Base-by-base conservation (phyloP, 1,139 yeast species). In the Arxiozyma slooffiae region DNA sequence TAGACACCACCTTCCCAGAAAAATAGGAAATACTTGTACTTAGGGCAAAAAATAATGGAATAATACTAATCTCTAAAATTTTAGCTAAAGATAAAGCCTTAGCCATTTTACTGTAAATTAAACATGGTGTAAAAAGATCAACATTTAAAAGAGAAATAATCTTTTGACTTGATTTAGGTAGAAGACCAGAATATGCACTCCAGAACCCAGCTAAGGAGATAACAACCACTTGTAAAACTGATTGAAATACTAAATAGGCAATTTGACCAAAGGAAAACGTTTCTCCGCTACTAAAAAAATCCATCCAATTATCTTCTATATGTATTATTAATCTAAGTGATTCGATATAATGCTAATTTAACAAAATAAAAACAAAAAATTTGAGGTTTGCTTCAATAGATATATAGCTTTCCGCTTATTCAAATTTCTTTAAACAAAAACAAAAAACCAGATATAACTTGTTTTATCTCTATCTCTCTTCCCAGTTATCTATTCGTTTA, bases 71-170 rank as follows among this genome's bases (percentile, higher is more conserved):
- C 59, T 83, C 89, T 44, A 80, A 64, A 67, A 83, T 72, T 63
- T 82, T 83, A 55, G 78, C 73, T 55, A 83, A 64, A 4, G 85
- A 79, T 47, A 84, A 67, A 11, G 86, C 78, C 16, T 83, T 80
- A 3, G 89, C 90, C 57, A 84, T 71, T 66, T 83, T 83, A 57
- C 84, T 75, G 62, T 83, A 83, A 58, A 84, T 84, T 72, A 84
- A 75, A 55, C 87, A 83, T 14, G 92, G 92, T 16, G 92, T 84
- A 69, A 84, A 83, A 50, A 84, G 66, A 63, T 83, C 88, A 39
- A 84, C 89, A 62, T 83, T 84, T 41, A 84, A 69, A 48, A 74
- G 70, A 2, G 85, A 78, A 23, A 84, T 73, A 26, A 77, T 74
- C 60, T 81, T 82, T 57, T 82, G 86, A 30, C 80, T 85, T 49